A percentile compares a stretch with the other conserved stretches of the same genome.
phyloP scores from a whole-genome alignment of 2,329 filamentous ascomycete genomes.

The Diaporthe australafricana region DNA sequence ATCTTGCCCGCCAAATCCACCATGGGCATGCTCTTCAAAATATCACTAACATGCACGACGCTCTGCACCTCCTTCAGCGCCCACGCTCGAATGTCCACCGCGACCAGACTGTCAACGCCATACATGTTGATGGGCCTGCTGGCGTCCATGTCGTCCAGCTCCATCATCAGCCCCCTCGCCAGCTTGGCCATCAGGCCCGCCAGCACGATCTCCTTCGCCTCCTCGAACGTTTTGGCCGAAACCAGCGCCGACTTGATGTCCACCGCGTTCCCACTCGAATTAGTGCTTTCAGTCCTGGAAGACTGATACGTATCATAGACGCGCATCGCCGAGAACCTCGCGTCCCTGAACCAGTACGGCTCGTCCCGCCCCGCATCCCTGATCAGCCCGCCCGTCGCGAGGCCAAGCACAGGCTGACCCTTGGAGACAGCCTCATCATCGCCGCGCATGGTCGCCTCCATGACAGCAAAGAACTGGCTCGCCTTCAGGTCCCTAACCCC shows the following conservation, averaged over 20 bases:
- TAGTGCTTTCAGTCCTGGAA: slow-evolving; percentile 29
- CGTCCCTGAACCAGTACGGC: slow-evolving; percentile 46
- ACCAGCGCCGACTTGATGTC: slow-evolving; percentile 42
- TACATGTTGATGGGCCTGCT: slow-evolving; percentile 24
- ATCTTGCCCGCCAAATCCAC: slow-evolving; percentile 17
- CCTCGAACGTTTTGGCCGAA: slow-evolving; percentile 39
- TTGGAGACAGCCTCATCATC: slow-evolving; percentile 31
- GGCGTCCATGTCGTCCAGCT: slow-evolving; percentile 45
- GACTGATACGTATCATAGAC: slow-evolving; percentile 41
- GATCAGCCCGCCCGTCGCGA: slow-evolving; percentile 44
- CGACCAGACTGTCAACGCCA: slow-evolving; percentile 18
- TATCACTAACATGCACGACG: slow-evolving; percentile 6
- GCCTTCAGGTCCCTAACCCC: slow-evolving; percentile 17
- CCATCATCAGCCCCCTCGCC: slow-evolving; percentile 46
- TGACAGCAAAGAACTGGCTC: slow-evolving; percentile 22
- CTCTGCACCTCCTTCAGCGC: slow-evolving; percentile 20
- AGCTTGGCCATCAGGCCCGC: slow-evolving; percentile 45
- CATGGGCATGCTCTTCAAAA: slow-evolving; percentile 28
- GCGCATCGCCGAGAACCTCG: slow-evolving; percentile 43
- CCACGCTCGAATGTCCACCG: slow-evolving; percentile 16
- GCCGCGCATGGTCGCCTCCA: not conserved
- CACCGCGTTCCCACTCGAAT: not conserved
- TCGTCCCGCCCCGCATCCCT: slow-evolving; percentile 44
- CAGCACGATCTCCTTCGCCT: slow-evolving; percentile 41
- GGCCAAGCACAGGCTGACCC: slow-evolving; percentile 44